Percentiles rank a stretch among this genome's conserved stretches.
Evolutionary conservation across 2,329 filamentous ascomycete species (phyloP).

Genomic region (Bipolaris gigantea): DNA sequence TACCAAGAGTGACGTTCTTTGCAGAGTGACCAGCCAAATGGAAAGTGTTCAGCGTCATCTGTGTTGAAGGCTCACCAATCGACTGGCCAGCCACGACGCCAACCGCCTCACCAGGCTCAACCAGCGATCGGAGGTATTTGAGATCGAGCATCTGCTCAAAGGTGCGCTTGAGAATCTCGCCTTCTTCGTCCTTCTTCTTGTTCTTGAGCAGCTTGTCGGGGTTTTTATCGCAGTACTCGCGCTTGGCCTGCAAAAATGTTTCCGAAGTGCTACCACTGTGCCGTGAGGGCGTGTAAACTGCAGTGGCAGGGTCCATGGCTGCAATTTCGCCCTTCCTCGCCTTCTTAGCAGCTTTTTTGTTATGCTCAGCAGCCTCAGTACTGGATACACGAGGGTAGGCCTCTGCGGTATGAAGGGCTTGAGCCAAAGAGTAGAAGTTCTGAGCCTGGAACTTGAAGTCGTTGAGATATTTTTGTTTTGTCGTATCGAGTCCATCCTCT

Average conservation of each 20-base stretch:
- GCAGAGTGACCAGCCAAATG: constrained; percentile 98
- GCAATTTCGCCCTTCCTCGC: constrained; percentile 71
- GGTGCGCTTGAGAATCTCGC: constrained; percentile 60
- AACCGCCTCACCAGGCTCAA: constrained; percentile 94
- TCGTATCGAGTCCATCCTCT: constrained; percentile 91
- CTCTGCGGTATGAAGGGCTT: constrained; percentile 70
- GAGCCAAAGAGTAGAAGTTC: constrained; percentile 79
- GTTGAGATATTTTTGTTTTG: constrained; percentile 87
- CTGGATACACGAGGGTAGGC: constrained; percentile 60
- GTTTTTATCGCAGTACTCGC: constrained; percentile 77
- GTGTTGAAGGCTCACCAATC: constrained; percentile 93
- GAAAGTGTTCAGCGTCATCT: constrained; percentile 99
- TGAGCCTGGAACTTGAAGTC: constrained; percentile 89
- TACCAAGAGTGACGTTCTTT: constrained; percentile 98
- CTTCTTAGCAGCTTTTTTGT: constrained; percentile 73
- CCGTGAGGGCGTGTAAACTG: constrained; percentile 73
- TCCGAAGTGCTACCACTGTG: constrained; percentile 88
- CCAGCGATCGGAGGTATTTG: constrained; percentile 88
- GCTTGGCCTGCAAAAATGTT: constrained; percentile 73
- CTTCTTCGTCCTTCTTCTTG: constrained; percentile 58
- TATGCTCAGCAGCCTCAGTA: constrained; percentile 65
- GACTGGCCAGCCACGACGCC: constrained; percentile 97
- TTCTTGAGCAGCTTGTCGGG: constrained; percentile 61
- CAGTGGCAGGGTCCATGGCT: constrained; percentile 73
- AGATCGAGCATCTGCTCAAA: constrained; percentile 84